Evolutionary conservation across 2,329 filamentous ascomycete genomes (phyloP), one percentile per base, ranked within the genome.

Genomic region (Claviceps paspali): DNA sequence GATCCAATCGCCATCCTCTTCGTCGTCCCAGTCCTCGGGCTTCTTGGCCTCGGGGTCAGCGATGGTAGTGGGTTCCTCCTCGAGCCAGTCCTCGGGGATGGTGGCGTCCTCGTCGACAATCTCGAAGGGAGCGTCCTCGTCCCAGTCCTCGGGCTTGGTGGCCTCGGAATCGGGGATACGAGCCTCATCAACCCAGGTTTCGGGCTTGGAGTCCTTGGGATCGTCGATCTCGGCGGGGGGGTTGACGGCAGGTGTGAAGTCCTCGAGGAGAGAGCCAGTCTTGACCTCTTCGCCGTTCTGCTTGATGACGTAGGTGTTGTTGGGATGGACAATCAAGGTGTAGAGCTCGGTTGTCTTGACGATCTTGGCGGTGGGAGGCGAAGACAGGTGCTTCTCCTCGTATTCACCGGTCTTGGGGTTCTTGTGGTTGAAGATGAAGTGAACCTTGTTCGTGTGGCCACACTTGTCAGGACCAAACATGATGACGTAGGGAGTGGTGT

Each of bases 381-480:
- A 73, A 58, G 74, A 77, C 46, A 98, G 74, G 67, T 98, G 91
- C 80, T 98, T 98, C 82, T 98, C 91, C 75, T 98, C 88, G 56
- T 98, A 98, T 65, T 95, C 85, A 68, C 88, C 88, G 33, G 86
- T 95, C 82, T 94, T 95, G 59, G 91, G 91, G 77, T 96, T 98
- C 83, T 96, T 98, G 82, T 98, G 91, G 67, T 92, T 91, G 78
- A 98, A 93, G 63, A 98, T 98, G 69, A 98, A 94, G 64, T 77
- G 73, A 37, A 92, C 83, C 81, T 96, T 96, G 80, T 98, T 98
- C 63, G 85, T 96, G 60, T 85, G 76, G 62, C 91, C 91, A 62
- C 91, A 98, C 80, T 96, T 96, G 72, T 98, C 91, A 52, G 91
- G 91, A 50, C 91, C 91, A 60, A 98, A 98, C 91, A 98, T 98